Percentiles rank a stretch among this genome's conserved stretches.
Evolutionary conservation across 2,329 filamentous ascomycete species (phyloP).

Genomic region (Pezicula neosporulosa): DNA sequence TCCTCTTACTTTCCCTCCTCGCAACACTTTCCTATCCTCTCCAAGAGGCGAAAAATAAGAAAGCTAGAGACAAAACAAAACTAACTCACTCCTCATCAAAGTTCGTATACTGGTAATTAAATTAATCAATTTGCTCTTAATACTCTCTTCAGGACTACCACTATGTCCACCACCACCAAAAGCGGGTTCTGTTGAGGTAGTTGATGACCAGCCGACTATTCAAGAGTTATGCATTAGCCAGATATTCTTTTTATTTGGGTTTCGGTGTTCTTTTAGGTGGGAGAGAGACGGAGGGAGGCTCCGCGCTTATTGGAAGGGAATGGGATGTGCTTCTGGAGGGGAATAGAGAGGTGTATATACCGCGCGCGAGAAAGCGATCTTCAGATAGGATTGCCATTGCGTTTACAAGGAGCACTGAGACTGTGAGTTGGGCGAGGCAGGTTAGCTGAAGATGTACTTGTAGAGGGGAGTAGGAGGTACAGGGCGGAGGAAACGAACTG

Average conservation of each 20-base stretch:
- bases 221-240: conserved; percentile 5
- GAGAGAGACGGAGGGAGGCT: no score
- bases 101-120: conserved; percentile 87
- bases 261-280: background rate
- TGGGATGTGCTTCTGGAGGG: background rate
- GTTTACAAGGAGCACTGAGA: conserved; percentile 85
- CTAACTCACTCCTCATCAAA: conserved; percentile 82
- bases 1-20: no score
- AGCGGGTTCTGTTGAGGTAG: conserved; percentile 63
- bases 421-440: conserved; percentile 36
- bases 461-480: conserved; percentile 1
- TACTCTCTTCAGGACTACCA: conserved; percentile 65
- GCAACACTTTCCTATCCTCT: no score
- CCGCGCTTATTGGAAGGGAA: background rate
- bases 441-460: conserved; percentile 5
- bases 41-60: no score
- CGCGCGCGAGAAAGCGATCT: conserved; percentile 85
- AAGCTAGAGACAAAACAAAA: background rate
- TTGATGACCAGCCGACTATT: conserved; percentile 76
- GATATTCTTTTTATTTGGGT: background rate
- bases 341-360: conserved; percentile 37
- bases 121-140: conserved; percentile 85
- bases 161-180: conserved; percentile 54
- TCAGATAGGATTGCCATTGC: conserved; percentile 91
- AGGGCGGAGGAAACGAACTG: conserved; percentile 38